Conservation (phyloP, 768 basidiomycete species). For the Termitomyces sp. region DNA sequence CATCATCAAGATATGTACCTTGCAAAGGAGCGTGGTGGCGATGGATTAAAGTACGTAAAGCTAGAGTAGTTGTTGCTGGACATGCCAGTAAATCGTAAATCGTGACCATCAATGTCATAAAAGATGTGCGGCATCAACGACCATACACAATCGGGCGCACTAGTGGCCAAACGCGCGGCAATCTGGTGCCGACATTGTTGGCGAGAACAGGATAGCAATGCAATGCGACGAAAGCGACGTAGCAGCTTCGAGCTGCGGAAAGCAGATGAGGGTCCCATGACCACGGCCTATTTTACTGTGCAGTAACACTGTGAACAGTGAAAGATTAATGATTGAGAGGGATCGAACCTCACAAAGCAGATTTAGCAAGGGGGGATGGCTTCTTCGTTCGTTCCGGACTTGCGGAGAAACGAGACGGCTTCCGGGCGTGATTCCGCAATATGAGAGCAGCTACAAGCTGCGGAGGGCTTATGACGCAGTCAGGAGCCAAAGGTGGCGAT, state of each 20-base stretch:
- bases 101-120: constrained; percentile 10
- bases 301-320: background rate
- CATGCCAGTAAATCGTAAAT: constrained; percentile 6
- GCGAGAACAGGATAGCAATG: constrained; percentile 11
- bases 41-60: constrained; percentile 1
- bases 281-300: background rate
- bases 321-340: background rate
- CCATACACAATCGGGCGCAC: background rate
- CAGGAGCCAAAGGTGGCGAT: background rate
- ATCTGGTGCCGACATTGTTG: constrained; percentile 7
- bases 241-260: constrained; percentile 5
- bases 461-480: constrained; percentile 1
- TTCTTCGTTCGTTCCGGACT: constrained; percentile 8
- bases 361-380: constrained; percentile 11
- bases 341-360: constrained; percentile 7
- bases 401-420: constrained; percentile 1
- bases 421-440: constrained; percentile 10
- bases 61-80: constrained; percentile 3
- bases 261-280: background rate
- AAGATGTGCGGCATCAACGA: background rate
- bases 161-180: background rate
- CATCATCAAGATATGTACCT: constrained; percentile 4
- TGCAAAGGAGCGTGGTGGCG: constrained; percentile 8
- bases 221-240: constrained; percentile 2
- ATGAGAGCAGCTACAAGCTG: constrained; percentile 15